Evolutionary conservation across 371 early-diverging fungal genomes (phyloP).

Genomic region (Mucor sp.): DNA sequence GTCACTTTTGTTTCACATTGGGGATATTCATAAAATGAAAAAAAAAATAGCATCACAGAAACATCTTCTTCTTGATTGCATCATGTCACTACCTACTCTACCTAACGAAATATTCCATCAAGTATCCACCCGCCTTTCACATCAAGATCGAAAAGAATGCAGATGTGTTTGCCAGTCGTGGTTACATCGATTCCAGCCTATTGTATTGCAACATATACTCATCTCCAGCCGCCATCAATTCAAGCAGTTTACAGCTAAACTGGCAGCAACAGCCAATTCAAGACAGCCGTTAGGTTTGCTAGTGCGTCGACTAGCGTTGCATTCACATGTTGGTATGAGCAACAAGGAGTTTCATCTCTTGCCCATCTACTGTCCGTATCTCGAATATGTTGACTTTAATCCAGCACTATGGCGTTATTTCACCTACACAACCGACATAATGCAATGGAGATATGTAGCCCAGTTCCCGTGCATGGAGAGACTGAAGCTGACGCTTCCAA

Average conservation of each 20-base stretch:
- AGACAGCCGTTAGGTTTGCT: slow-evolving; percentile 5
- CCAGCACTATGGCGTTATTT: slow-evolving; percentile 12
- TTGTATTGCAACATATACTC: neutral
- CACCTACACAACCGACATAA: neutral
- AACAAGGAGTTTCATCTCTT: slow-evolving; percentile 12
- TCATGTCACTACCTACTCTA: slow-evolving; percentile 8
- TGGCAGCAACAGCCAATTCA: neutral
- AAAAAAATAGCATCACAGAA: neutral
- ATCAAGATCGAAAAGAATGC: slow-evolving; percentile 15
- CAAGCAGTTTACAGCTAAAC: slow-evolving; percentile 1
- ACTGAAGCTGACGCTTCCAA: slow-evolving; percentile 12
- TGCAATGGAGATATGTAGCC: neutral
- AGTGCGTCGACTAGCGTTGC: neutral
- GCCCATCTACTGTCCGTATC: slow-evolving; percentile 11
- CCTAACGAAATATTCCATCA: slow-evolving; percentile 13
- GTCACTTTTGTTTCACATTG: neutral
- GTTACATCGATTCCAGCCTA: slow-evolving; percentile 11
- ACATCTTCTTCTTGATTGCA: neutral
- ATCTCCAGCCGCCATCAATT: slow-evolving; percentile 6
- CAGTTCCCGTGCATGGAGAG: slow-evolving; percentile 11
- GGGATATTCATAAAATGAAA: neutral
- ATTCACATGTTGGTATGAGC: slow-evolving; percentile 5
- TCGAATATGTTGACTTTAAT: slow-evolving; percentile 14
- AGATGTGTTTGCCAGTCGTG: slow-evolving; percentile 3
- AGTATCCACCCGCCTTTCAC: neutral